Evolutionary conservation across 345 rosid genomes (phyloP).

Genomic region (Brassica napus): Da-Ae NC_063442.1:27057501-27058000

Average conservation of each 20-base stretch:
- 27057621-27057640: not conserved
- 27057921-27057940: conserved; percentile 86
- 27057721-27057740: not conserved
- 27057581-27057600: not conserved
- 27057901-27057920: conserved; percentile 70
- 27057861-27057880: conserved; percentile 74
- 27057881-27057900: conserved; percentile 89
- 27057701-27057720: conserved; percentile 6
- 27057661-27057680: not conserved
- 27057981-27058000: conserved; percentile 89
- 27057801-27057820: not conserved
- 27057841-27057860: conserved; percentile 48
- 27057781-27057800: not conserved
- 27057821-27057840: not conserved
- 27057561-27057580: not conserved
- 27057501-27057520: conserved; percentile 82
- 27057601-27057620: not conserved
- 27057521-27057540: conserved; percentile 84
- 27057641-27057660: conserved; percentile 12
- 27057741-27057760: not conserved
- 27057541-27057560: conserved; percentile 55
- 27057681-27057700: conserved; percentile 6
- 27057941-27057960: conserved; percentile 85
- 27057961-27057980: conserved; percentile 88
- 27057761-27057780: no score